These are phyloP conservation scores for Pichia sp. DNA, from an alignment of 1,139 yeast genomes.

Conservation along the genomic window DNA sequence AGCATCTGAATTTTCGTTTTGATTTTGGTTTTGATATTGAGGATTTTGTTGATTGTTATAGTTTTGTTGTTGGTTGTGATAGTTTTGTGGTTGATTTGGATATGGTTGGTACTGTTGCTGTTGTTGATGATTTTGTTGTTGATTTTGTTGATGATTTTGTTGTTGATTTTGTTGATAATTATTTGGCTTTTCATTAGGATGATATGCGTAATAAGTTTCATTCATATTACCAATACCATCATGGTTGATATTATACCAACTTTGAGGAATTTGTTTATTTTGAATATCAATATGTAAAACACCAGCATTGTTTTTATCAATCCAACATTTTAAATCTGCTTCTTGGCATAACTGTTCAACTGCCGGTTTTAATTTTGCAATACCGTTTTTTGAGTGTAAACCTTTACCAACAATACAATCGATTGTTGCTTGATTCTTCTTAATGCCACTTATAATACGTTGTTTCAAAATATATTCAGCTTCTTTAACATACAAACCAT, in stretches of 20 bases:
- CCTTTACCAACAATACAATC: slow-evolving; percentile 94
- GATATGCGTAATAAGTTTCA: slow-evolving; percentile 22
- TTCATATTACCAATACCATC: slow-evolving; percentile 29
- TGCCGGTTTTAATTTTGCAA: slow-evolving; percentile 88
- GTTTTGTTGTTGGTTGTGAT: slow-evolving; percentile 16
- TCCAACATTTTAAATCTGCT: slow-evolving; percentile 50
- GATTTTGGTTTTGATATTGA: slow-evolving; percentile 25
- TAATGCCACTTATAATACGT: slow-evolving; percentile 61
- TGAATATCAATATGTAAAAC: slow-evolving; percentile 66
- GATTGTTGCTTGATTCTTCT: slow-evolving; percentile 49
- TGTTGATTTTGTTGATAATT: slow-evolving; percentile 19
- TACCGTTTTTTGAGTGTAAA: slow-evolving; percentile 69
- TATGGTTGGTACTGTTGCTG: slow-evolving; percentile 14
- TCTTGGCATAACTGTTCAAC: slow-evolving; percentile 70
- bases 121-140: slow-evolving; percentile 33
- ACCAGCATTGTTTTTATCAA: slow-evolving; percentile 71
- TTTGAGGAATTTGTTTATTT: slow-evolving; percentile 42
- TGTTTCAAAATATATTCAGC: slow-evolving; percentile 72
- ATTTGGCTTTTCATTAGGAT: slow-evolving; percentile 8
- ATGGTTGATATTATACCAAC: slow-evolving; percentile 37
- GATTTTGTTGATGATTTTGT: slow-evolving; percentile 24
- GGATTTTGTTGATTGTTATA: slow-evolving; percentile 14
- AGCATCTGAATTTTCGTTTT: background rate
- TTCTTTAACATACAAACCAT: slow-evolving; percentile 85
- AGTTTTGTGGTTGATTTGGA: slow-evolving; percentile 20